phyloP scores from a whole-genome alignment of 2,329 filamentous ascomycete genomes.

The Colletotrichum trifolii region DNA sequence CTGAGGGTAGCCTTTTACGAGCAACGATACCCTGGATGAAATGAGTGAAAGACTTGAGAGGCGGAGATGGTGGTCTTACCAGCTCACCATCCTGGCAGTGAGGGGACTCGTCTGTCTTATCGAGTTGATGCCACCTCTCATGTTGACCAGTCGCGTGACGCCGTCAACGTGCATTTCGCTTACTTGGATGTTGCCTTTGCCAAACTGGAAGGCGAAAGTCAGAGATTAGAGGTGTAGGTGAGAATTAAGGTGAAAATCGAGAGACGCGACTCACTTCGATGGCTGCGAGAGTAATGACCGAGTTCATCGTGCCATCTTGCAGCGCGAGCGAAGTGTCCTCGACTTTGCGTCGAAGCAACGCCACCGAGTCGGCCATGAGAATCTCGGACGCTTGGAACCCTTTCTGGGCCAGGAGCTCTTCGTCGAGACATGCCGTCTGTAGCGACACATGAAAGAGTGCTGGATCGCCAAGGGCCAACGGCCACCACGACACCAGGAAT shows the following conservation, averaged over 20 bases:
- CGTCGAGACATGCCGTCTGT: constrained; percentile 67
- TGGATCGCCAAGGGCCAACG: constrained; percentile 64
- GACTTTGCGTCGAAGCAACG: constrained; percentile 62
- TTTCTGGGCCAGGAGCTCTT: constrained; percentile 61
- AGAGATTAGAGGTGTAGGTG: not conserved
- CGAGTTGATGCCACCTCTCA: constrained; percentile 62
- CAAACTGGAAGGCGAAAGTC: constrained; percentile 50
- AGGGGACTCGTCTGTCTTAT: constrained; percentile 61
- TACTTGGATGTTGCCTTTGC: constrained; percentile 60
- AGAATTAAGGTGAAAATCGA: not conserved
- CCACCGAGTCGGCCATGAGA: constrained; percentile 67
- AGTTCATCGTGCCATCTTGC: constrained; percentile 66
- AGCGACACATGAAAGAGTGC: constrained; percentile 69
- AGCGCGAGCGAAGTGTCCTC: constrained; percentile 57
- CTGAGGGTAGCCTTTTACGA: constrained; percentile 63
- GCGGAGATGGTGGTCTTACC: constrained; percentile 48
- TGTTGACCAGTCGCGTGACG: constrained; percentile 58
- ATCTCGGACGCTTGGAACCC: constrained; percentile 65
- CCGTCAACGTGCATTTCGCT: constrained; percentile 62
- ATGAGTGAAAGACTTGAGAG: not conserved
- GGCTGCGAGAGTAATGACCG: constrained; percentile 66
- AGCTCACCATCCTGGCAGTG: constrained; percentile 65
- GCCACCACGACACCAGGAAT: constrained; percentile 71
- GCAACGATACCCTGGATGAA: constrained; percentile 63
- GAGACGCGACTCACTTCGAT: constrained; percentile 60